Evolutionary conservation across 2,329 filamentous ascomycete species (phyloP).

Genomic region (Alternaria ethzedia): DNA sequence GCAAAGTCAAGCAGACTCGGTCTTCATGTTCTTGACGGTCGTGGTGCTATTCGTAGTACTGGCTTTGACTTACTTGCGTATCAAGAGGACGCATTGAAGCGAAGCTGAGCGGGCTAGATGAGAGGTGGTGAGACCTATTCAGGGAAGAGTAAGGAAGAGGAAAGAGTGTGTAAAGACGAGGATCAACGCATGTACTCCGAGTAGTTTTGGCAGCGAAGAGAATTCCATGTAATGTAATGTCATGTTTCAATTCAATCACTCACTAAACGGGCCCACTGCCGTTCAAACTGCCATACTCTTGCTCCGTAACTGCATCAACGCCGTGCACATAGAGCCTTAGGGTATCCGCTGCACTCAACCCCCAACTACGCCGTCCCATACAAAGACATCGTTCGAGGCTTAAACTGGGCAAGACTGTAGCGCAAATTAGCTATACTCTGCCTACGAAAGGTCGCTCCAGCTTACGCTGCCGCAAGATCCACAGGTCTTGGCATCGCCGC

Average conservation of each 20-base stretch:
- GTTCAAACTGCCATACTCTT: neutral
- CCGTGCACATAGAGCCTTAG: neutral
- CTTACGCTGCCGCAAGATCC: constrained; percentile 47
- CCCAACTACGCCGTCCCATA: constrained; percentile 2
- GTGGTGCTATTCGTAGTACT: neutral
- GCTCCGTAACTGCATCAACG: neutral
- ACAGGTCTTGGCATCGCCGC: constrained; percentile 44
- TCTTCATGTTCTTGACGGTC: neutral
- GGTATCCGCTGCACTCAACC: neutral
- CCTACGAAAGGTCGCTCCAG: too few relatives aligned
- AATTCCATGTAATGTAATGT: neutral
- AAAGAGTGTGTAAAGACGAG: too few relatives aligned
- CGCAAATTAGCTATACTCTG: neutral
- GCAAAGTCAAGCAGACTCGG: neutral
- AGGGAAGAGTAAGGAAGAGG: neutral
- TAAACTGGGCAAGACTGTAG: constrained; percentile 35
- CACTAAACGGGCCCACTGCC: neutral
- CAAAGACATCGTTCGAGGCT: neutral
- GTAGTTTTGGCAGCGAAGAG: neutral
- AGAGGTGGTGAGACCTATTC: neutral
- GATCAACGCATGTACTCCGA: neutral
- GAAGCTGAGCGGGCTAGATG: neutral
- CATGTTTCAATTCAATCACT: neutral
- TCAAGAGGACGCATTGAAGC: neutral
- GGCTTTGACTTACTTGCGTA: neutral